A percentile compares a stretch with the other conserved stretches of the same genome.
These are phyloP conservation scores for Ogataea dorogensis DNA, from an alignment of 805 yeast species.

Conservation along the genomic window DNA sequence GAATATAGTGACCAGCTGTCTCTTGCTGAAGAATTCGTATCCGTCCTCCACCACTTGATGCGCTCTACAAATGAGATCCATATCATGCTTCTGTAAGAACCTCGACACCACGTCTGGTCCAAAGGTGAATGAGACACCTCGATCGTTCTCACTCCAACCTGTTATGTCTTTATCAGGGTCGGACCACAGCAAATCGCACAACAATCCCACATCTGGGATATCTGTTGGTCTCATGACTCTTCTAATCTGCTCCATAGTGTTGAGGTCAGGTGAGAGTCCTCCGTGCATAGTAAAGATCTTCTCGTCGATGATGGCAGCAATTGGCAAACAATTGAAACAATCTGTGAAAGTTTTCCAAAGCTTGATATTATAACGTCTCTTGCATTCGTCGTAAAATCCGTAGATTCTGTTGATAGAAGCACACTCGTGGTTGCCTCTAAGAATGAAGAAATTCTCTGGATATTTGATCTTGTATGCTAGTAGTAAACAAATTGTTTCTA, in stretches of 20 bases:
- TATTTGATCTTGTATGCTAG: constrained; percentile 96
- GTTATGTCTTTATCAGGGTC: constrained; percentile 98
- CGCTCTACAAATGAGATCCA: constrained; percentile 97
- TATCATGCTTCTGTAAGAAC: constrained; percentile 93
- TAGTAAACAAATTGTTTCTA: constrained; percentile 91
- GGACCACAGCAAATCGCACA: constrained; percentile 96
- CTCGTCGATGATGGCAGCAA: constrained; percentile 97
- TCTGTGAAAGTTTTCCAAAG: constrained; percentile 99
- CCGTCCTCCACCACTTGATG: constrained; percentile 99
- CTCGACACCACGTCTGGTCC: constrained; percentile 99
- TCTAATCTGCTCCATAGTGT: constrained; percentile 97
- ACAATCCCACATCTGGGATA: constrained; percentile 95
- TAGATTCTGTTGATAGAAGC: constrained; percentile 97
- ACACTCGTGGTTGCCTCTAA: constrained; percentile 98
- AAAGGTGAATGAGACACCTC: constrained; percentile 98
- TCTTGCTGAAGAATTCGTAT: constrained; percentile 92
- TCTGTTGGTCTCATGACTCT: constrained; percentile 99
- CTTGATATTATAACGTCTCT: constrained; percentile 96
- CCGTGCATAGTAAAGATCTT: constrained; percentile 99
- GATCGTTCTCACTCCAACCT: constrained; percentile 98
- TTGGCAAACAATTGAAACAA: constrained; percentile 97
- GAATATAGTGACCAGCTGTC: constrained; percentile 92
- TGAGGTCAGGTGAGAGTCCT: constrained; percentile 94
- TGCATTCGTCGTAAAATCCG: constrained; percentile 98
- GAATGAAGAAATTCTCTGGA: constrained; percentile 95